Percentiles rank a stretch among this genome's conserved stretches.
Evolutionary conservation across 192 early-diverging fungal species (phyloP).

Genomic region (Gonapodya sp.): DNA sequence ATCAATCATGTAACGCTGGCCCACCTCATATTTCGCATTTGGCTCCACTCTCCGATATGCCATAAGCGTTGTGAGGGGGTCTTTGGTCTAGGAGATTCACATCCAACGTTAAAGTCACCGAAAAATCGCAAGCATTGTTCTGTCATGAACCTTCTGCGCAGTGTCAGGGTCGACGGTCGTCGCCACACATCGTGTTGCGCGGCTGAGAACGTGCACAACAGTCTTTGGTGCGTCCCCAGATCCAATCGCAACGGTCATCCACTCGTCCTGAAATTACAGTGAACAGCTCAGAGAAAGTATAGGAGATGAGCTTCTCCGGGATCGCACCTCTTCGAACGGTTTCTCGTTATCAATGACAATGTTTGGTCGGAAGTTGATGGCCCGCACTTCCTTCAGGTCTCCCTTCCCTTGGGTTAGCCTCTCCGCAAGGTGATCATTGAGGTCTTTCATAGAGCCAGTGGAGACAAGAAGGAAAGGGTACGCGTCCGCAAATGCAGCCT

Average conservation of each 20-base stretch:
- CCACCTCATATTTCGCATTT: conserved; percentile 5
- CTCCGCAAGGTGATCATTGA: background rate
- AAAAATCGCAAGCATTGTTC: too few species aligned
- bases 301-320: too few species aligned
- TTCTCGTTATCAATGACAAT: background rate
- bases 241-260: background rate
- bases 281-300: too few species aligned
- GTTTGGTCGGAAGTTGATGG: conserved; percentile 8
- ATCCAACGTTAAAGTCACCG: too few species aligned
- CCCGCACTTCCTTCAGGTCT: background rate
- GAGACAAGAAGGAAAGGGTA: conserved; percentile 5
- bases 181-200: conserved; percentile 9
- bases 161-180: background rate
- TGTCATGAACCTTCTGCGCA: too few species aligned
- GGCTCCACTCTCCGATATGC: conserved; percentile 1
- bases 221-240: too few species aligned
- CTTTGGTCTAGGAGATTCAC: too few species aligned
- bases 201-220: background rate
- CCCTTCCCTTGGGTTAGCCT: background rate
- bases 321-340: background rate
- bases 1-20: background rate
- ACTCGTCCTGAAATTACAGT: too few species aligned
- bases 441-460: background rate
- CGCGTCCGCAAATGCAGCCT: conserved; percentile 7
- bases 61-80: background rate